Conservation (phyloP, 768 basidiomycete species). For the Termitomyces sp. region DNA sequence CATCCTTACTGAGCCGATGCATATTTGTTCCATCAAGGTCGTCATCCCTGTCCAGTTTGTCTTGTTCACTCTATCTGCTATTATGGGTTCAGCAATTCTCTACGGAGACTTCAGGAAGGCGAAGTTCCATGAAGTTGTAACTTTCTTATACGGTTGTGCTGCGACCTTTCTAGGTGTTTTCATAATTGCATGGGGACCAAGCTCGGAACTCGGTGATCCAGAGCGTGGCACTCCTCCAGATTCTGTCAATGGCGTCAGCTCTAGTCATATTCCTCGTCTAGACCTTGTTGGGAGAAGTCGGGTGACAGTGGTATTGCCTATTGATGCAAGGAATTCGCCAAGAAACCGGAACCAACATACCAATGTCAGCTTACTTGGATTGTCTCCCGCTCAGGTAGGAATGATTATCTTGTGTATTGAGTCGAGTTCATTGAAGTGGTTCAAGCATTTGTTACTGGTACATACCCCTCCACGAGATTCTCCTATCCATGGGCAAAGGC, state of each 20-base stretch:
- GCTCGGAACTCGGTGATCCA: constrained; percentile 22
- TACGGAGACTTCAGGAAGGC: constrained; percentile 90
- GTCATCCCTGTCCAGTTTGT: constrained; percentile 97
- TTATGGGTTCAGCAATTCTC: constrained; percentile 87
- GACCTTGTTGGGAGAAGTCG: constrained; percentile 35
- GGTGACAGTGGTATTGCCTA: constrained; percentile 46
- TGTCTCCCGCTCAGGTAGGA: constrained; percentile 70
- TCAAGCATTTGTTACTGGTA: constrained; percentile 56
- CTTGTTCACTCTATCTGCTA: constrained; percentile 88
- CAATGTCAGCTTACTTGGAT: constrained; percentile 55
- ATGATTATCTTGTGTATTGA: background rate
- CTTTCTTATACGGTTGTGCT: constrained; percentile 81
- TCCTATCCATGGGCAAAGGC: constrained; percentile 25
- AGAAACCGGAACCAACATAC: constrained; percentile 49
- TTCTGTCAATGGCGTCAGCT: constrained; percentile 14
- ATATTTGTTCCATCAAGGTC: constrained; percentile 38
- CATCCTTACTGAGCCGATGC: background rate
- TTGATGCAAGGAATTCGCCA: constrained; percentile 37
- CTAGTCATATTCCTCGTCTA: constrained; percentile 20
- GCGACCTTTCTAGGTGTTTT: constrained; percentile 91
- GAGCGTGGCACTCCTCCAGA: constrained; percentile 22
- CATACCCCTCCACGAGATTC: constrained; percentile 59
- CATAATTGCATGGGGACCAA: constrained; percentile 70
- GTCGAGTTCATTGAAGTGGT: background rate
- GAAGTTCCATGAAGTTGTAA: constrained; percentile 75